Base-by-base conservation (phyloP, 176 grass and related monocot genomes). In the Oryza glumipatula region DNA sequence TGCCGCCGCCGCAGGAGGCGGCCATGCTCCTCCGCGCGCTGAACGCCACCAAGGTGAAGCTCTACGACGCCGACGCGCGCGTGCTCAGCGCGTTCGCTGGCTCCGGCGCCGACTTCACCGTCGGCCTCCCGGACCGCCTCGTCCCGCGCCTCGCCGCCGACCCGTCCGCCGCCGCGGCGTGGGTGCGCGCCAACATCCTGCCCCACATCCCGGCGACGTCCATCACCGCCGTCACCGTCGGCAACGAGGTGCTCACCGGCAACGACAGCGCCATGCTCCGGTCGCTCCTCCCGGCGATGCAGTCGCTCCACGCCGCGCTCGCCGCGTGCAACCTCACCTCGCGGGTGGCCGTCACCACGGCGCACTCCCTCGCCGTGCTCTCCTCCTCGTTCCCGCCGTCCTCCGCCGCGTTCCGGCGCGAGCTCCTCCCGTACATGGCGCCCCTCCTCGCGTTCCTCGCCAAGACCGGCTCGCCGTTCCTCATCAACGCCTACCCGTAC, bases 401-500 rank as follows among this genome's bases (percentile, higher is more conserved):
- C 6, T 22, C 88, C 26, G 84, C 86, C 0, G 68, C 90, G 35
- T 94, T 98, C 79, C 81, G 87, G 0, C 89, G 26, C 61, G 95
- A 98, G 8, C 76, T 98, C 44, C 63, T 88, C 15, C 92, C 92
- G 0, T 95, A 84, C 88, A 77, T 95, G 70, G 11, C 76, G 0
- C 92, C 92, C 22, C 79, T 94, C 11, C 86, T 98, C 28, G 70
- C 28, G 15, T 98, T 95, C 91, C 88, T 94, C 44, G 79, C 83
- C 58, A 83, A 86, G 78, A 98, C 84, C 30, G 33, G 74, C 14
- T 80, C 90, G 35, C 95, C 92, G 35, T 98, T 98, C 84, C 79
- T 98, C n/a, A 74, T 98, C 10, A 98, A 98, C 75, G 95, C 92
- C 3, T 98, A 98, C 76, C 95, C 95, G 0, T 98, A 95, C 82